Evolutionary conservation across 768 basidiomycete species (phyloP).

Genomic region (Boletus rex-veris): DNA sequence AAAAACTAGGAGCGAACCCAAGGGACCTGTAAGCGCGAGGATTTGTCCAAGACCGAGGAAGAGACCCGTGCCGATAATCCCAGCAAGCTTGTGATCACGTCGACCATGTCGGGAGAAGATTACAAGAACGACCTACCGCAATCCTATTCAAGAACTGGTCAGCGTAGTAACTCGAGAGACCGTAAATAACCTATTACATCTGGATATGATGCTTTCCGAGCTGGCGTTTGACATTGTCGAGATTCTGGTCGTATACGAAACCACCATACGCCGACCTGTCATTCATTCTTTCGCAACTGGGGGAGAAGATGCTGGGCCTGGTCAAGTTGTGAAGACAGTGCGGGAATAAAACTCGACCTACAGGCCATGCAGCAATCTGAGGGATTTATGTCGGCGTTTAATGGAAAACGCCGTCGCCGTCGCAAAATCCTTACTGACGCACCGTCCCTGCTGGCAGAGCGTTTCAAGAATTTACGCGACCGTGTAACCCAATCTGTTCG

Average conservation of each 20-base stretch:
- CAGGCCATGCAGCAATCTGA: not conserved
- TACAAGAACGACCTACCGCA: conserved; percentile 11
- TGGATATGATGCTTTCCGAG: conserved; percentile 21
- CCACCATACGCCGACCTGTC: not conserved
- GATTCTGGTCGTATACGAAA: conserved; percentile 13
- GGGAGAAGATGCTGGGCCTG: not conserved
- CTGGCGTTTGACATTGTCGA: conserved; percentile 18
- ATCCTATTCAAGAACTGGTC: conserved; percentile 12
- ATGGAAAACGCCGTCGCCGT: too few relatives aligned
- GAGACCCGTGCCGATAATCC: conserved; percentile 30
- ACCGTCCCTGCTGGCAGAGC: too few relatives aligned
- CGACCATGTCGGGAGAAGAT: not conserved
- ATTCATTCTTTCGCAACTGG: not conserved
- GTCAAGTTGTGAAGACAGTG: too few relatives aligned
- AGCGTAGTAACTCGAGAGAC: not conserved
- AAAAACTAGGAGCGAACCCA: conserved; percentile 30
- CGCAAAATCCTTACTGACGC: too few relatives aligned
- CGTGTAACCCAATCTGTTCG: too few relatives aligned
- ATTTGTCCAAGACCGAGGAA: conserved; percentile 31
- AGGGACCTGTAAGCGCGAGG: conserved; percentile 25
- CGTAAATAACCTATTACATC: conserved; percentile 8
- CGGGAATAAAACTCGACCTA: not conserved
- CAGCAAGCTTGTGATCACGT: conserved; percentile 20
- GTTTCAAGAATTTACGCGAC: too few relatives aligned
- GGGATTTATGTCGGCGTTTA: not conserved